Conservation (phyloP, 345 rosid genomes). For the Arabidopsis arenosa region DNA sequence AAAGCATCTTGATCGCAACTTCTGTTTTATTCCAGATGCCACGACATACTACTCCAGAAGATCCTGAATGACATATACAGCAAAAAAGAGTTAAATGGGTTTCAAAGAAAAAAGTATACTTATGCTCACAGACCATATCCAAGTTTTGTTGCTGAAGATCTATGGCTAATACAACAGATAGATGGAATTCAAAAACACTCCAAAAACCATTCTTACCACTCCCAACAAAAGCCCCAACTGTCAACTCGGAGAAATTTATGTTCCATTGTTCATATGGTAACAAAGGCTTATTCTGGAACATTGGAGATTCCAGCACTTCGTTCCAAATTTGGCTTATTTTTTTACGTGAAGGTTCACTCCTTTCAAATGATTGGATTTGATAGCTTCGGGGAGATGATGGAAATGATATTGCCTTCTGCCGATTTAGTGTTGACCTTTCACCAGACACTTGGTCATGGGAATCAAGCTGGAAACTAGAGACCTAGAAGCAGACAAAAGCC, state of each 20-base stretch:
- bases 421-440: slow-evolving; percentile 56
- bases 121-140: slow-evolving; percentile 2
- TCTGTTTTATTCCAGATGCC: slow-evolving; percentile 89
- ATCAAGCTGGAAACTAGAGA: slow-evolving; percentile 20
- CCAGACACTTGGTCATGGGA: slow-evolving; percentile 17
- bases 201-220: slow-evolving; percentile 57
- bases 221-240: slow-evolving; percentile 76
- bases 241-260: slow-evolving; percentile 78
- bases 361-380: slow-evolving; percentile 55
- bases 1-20: slow-evolving; percentile 85
- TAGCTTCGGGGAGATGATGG: slow-evolving; percentile 78
- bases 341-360: slow-evolving; percentile 51
- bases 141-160: background rate
- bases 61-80: slow-evolving; percentile 52
- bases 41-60: slow-evolving; percentile 77
- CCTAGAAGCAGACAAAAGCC: slow-evolving; percentile 45
- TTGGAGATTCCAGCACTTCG: slow-evolving; percentile 67
- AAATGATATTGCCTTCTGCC: slow-evolving; percentile 74
- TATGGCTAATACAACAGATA: background rate
- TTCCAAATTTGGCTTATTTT: slow-evolving; percentile 60
- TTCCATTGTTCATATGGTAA: slow-evolving; percentile 74
- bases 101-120: background rate
- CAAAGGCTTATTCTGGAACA: slow-evolving; percentile 66
- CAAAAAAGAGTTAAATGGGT: background rate
- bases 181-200: background rate